These are phyloP conservation scores for Coemansia sp. DNA, from an alignment of 192 early-diverging fungal genomes.

Conservation along the genomic window DNA sequence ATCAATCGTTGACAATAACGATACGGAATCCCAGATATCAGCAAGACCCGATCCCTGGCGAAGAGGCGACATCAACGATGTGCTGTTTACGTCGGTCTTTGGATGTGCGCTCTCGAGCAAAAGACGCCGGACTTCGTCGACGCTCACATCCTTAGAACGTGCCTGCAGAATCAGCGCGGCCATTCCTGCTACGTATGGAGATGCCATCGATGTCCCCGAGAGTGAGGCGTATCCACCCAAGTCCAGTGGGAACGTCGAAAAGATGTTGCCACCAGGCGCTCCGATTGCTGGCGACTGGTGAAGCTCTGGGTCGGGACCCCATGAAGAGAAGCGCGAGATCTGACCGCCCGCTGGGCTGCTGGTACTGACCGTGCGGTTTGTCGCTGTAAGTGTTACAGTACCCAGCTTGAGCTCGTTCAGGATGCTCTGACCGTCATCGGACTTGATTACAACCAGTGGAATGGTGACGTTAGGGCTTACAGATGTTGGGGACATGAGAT, in stretches of 20 bases:
- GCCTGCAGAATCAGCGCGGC: conserved; percentile 48
- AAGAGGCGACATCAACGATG: conserved; percentile 33
- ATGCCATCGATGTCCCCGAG: conserved; percentile 69
- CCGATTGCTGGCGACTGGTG: conserved; percentile 61
- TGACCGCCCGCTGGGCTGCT: conserved; percentile 56
- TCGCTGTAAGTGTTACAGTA: conserved; percentile 47
- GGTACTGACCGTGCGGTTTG: conserved; percentile 45
- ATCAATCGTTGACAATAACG: conserved; percentile 29
- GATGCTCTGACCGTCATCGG: conserved; percentile 53
- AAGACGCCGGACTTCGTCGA: conserved; percentile 33
- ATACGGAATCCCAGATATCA: conserved; percentile 38
- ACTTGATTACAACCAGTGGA: conserved; percentile 57
- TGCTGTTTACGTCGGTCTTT: conserved; percentile 29
- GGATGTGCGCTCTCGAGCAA: conserved; percentile 48
- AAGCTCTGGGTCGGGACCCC: conserved; percentile 70
- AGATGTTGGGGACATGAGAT: conserved; percentile 45
- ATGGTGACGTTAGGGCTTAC: conserved; percentile 47
- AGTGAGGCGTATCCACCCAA: conserved; percentile 55
- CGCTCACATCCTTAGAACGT: conserved; percentile 19
- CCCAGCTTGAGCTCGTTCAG: conserved; percentile 44
- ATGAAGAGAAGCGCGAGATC: conserved; percentile 69
- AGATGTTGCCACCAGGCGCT: conserved; percentile 64
- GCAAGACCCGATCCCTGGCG: conserved; percentile 49
- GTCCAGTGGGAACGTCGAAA: conserved; percentile 58
- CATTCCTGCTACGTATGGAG: conserved; percentile 57